A percentile compares a stretch with the other conserved stretches of the same genome.
phyloP scores from a whole-genome alignment of 2,329 filamentous ascomycete genomes.

The Xylariaceae sp. region DNA sequence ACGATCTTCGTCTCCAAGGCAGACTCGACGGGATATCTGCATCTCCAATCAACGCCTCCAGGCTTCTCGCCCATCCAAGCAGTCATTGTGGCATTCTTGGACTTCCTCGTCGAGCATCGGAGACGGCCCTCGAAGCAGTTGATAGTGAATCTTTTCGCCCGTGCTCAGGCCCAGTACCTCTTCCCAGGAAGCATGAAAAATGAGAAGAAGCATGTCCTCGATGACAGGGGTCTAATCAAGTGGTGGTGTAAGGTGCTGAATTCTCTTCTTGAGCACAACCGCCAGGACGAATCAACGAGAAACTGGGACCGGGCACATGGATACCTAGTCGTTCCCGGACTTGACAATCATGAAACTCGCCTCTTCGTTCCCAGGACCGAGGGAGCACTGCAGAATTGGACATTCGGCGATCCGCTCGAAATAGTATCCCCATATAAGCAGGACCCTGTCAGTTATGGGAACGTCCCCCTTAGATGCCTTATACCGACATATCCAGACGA shows the following conservation, averaged over 20 bases:
- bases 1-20: conserved; percentile 96
- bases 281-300: conserved; percentile 29
- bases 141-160: conserved; percentile 84
- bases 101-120: conserved; percentile 64
- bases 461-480: conserved; percentile 72
- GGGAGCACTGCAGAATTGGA: conserved; percentile 53
- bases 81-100: conserved; percentile 69
- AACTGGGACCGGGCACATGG: conserved; percentile 56
- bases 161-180: conserved; percentile 87
- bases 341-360: conserved; percentile 75
- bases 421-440: conserved; percentile 57
- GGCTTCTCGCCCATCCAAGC: conserved; percentile 69
- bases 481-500: conserved; percentile 93
- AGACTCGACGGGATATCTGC: conserved; percentile 86
- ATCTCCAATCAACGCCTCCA: conserved; percentile 57
- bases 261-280: conserved; percentile 56
- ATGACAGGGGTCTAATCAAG: conserved; percentile 81
- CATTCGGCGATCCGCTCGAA: conserved; percentile 67
- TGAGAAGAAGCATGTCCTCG: conserved; percentile 78
- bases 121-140: conserved; percentile 61
- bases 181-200: conserved; percentile 91
- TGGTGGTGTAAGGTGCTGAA: conserved; percentile 95
- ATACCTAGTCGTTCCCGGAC: conserved; percentile 81
- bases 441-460: conserved; percentile 37
- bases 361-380: conserved; percentile 63